Conservation (phyloP, 805 yeast genomes). For the Candida loeiensis region DNA sequence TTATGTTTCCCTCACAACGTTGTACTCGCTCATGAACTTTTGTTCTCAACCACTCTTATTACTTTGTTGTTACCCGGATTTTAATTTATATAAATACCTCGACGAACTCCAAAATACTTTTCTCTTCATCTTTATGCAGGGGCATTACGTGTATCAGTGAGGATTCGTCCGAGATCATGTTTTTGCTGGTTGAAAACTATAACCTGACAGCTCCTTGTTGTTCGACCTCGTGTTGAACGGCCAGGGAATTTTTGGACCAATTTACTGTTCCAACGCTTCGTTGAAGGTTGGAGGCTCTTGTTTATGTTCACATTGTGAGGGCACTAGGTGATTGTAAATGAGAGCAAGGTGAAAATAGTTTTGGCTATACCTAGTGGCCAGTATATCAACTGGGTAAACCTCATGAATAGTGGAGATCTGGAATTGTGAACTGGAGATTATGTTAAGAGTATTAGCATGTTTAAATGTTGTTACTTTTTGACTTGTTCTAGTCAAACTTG, state of each 20-base stretch:
- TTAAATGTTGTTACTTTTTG: too few relatives aligned
- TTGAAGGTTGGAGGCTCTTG: conserved; percentile 23
- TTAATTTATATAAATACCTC: conserved; percentile 12
- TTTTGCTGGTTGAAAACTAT: conserved; percentile 99
- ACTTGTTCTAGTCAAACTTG: too few relatives aligned
- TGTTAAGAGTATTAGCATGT: too few relatives aligned
- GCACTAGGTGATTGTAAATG: conserved; percentile 1
- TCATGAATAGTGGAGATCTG: too few relatives aligned
- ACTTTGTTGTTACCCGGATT: conserved; percentile 10
- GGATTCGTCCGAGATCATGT: conserved; percentile 99
- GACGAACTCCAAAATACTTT: conserved; percentile 8
- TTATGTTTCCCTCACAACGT: background rate
- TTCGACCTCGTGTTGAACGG: conserved; percentile 44
- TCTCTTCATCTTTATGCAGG: conserved; percentile 93
- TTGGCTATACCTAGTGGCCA: too few relatives aligned
- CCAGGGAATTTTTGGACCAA: conserved; percentile 75
- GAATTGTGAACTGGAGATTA: too few relatives aligned
- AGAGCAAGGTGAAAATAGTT: too few relatives aligned
- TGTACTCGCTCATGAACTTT: background rate
- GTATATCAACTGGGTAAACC: too few relatives aligned
- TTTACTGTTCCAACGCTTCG: conserved; percentile 24
- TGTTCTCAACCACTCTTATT: background rate
- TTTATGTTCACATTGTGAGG: conserved; percentile 4
- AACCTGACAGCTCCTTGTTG: conserved; percentile 83
- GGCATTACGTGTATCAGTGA: conserved; percentile 99